Evolutionary conservation across 306 rosid genomes (phyloP).

Genomic region (Quercus wislizeni): DNA sequence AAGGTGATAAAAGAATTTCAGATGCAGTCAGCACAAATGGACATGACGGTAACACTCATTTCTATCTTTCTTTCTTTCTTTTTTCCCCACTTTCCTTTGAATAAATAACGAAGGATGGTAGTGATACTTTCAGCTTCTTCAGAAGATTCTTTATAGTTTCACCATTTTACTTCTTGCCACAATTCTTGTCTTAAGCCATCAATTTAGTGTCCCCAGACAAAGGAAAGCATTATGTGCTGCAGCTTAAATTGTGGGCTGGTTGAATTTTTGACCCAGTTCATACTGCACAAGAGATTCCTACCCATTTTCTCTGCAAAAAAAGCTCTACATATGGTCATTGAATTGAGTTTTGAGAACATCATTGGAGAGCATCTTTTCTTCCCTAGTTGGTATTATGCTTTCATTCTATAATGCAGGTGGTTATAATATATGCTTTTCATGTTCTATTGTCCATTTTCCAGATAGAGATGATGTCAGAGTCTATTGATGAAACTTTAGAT

Average conservation of each 20-base stretch:
- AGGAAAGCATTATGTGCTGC: neutral
- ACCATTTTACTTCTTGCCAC: neutral
- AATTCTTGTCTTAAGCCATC: neutral
- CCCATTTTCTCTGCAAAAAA: neutral
- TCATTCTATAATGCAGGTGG: neutral
- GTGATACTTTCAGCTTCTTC: neutral
- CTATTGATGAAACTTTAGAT: constrained; percentile 95
- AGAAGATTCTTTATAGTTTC: neutral
- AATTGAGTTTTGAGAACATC: neutral
- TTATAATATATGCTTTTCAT: neutral
- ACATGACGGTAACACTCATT: constrained; percentile 80
- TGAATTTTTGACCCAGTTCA: neutral
- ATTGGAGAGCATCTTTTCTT: neutral
- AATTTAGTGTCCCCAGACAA: neutral
- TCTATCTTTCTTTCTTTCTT: neutral
- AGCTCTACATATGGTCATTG: neutral
- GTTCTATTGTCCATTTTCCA: constrained; percentile 30
- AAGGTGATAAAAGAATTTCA: constrained; percentile 87
- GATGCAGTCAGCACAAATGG: constrained; percentile 93
- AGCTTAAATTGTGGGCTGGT: neutral
- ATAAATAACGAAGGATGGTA: neutral
- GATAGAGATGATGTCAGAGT: constrained; percentile 99
- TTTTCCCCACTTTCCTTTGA: neutral
- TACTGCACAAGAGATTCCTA: neutral
- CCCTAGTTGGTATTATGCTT: neutral